Percentiles rank a stretch among this genome's conserved stretches.
phyloP scores from a whole-genome alignment of 192 early-diverging fungal species.

The Dimargaris xerosporica region DNA sequence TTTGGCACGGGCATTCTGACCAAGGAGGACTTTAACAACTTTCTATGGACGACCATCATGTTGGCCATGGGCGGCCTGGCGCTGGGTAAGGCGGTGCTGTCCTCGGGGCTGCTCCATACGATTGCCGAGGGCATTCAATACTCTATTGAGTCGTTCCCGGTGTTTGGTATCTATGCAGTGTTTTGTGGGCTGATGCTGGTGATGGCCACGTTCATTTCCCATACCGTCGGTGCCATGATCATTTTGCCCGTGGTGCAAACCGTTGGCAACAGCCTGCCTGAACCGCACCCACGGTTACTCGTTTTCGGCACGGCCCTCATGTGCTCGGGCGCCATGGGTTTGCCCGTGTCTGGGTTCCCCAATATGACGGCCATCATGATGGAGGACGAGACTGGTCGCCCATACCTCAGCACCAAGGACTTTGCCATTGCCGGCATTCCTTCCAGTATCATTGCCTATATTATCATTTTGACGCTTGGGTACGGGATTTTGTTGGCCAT shows the following conservation, averaged over 20 bases:
- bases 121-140: constrained; percentile 57
- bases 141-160: constrained; percentile 43
- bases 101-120: constrained; percentile 63
- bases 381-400: constrained; percentile 73
- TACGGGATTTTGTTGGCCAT: constrained; percentile 54
- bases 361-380: constrained; percentile 95
- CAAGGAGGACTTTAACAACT: constrained; percentile 96
- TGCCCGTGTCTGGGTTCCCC: constrained; percentile 89
- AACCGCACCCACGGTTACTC: constrained; percentile 60
- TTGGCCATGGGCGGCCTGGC: constrained; percentile 93
- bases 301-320: constrained; percentile 74
- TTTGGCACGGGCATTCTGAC: constrained; percentile 80
- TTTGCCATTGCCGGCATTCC: constrained; percentile 75
- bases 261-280: constrained; percentile 64
- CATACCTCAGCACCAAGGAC: constrained; percentile 66
- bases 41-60: constrained; percentile 82
- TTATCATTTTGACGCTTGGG: constrained; percentile 54
- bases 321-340: constrained; percentile 79
- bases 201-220: constrained; percentile 83
- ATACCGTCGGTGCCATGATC: constrained; percentile 90
- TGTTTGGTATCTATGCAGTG: constrained; percentile 55
- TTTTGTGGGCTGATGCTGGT: constrained; percentile 69
- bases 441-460: constrained; percentile 51
- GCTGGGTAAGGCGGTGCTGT: constrained; percentile 81
- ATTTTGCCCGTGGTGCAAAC: constrained; percentile 87